Evolutionary conservation across 768 basidiomycete species (phyloP).

Genomic region (Tremella fuciformis): DNA sequence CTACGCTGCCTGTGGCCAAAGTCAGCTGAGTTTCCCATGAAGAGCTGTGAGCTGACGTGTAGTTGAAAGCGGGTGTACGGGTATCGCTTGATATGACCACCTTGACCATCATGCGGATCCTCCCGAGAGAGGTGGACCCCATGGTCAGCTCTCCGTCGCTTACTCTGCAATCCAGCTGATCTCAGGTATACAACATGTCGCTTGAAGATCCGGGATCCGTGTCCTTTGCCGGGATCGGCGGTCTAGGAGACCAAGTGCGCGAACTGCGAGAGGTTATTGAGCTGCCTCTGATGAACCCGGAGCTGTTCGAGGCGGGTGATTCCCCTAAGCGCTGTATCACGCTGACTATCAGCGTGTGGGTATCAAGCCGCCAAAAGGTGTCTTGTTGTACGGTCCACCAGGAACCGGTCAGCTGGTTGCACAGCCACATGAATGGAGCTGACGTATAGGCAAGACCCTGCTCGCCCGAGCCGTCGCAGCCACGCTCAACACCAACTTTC

Average conservation of each 20-base stretch:
- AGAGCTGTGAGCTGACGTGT: constrained; percentile 48
- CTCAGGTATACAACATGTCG: constrained; percentile 90
- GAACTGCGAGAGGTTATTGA: constrained; percentile 98
- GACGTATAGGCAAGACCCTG: constrained; percentile 65
- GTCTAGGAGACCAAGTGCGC: constrained; percentile 90
- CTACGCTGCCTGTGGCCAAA: constrained; percentile 74
- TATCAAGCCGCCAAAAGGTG: constrained; percentile 93
- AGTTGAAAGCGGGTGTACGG: constrained; percentile 89
- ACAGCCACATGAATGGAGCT: not conserved
- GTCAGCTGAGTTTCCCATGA: constrained; percentile 26
- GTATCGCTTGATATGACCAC: constrained; percentile 99
- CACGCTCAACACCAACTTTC: constrained; percentile 89
- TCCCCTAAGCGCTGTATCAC: not conserved
- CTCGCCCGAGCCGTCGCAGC: constrained; percentile 95
- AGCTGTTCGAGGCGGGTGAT: constrained; percentile 64
- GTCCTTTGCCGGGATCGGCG: constrained; percentile 94
- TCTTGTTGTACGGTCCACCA: constrained; percentile 91
- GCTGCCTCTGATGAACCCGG: constrained; percentile 86
- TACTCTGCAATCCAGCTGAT: not conserved
- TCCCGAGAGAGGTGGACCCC: constrained; percentile 96
- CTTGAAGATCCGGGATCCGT: constrained; percentile 94
- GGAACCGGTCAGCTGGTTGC: constrained; percentile 66
- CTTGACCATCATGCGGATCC: constrained; percentile 95
- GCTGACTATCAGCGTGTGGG: constrained; percentile 68
- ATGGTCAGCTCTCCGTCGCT: constrained; percentile 56